Base-by-base conservation (phyloP, 495 filamentous ascomycete genomes). In the Penicillium bovifimosum region DNA sequence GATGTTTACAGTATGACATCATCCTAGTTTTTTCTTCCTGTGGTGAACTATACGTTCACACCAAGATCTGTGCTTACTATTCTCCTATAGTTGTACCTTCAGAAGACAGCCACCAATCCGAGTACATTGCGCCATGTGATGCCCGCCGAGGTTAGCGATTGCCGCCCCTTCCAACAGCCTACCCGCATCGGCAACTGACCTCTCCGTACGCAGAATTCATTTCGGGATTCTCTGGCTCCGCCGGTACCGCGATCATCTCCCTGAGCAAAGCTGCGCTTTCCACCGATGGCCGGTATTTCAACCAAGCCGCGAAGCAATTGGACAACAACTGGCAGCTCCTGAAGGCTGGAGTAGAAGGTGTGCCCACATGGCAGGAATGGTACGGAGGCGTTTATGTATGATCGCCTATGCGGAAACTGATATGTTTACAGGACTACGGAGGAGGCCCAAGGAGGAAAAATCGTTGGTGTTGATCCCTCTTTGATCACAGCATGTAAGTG, bases 301-400 rank as follows among this genome's bases (percentile, higher is more conserved):
- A 96, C 72, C 95, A 99, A 69, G 95, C 95, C 41, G 74, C 83
- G 40, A 87, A 93, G 61, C 92, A 99, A 68, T 80, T 99, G 32
- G 95, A 97, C 64, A 76, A 66, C 55, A 96, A 96, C 68, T 99
- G 95, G 95, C 66, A 78, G 34, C 80, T 99, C 9, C 73, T 99
- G 59, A 99, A 96, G 75, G 87, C 92, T 62, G 95, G 95, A 6
- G 71, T 96, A 14, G 87, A 90, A 59, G 90, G 95, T 66, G 91
- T 96, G 26, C 92, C 90, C 6, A 96, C 92, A 3, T 97, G 93
- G 89, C 90, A 96, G 67, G 95, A 99, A 69, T 99, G 95, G 95
- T 87, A 79, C 33, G 26, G 26, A 14, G 10, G 49, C 35, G 11
- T 40, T 14, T n/a, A 18, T 47, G n/a, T 29, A 32, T n/a, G n/a